Evolutionary conservation across 768 basidiomycete genomes (phyloP).

Genomic region (Leccinum boreale): DNA sequence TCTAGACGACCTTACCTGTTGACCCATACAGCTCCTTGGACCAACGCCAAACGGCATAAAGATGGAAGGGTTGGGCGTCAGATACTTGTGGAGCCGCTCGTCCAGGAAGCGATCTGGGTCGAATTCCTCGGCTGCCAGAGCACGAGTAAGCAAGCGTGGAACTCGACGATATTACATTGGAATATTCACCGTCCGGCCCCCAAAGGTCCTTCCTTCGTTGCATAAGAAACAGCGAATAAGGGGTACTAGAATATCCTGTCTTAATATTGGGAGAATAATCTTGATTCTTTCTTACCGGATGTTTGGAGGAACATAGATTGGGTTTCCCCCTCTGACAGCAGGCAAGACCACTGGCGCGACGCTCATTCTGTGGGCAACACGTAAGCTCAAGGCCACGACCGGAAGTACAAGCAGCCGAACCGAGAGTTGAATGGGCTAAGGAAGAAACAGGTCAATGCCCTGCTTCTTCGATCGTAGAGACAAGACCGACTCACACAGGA

Average conservation of each 20-base stretch:
- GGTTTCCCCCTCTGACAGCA: slow-evolving; percentile 22
- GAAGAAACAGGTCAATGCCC: slow-evolving; percentile 1
- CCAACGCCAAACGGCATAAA: slow-evolving; percentile 43
- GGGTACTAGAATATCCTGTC: slow-evolving; percentile 23
- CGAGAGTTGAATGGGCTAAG: slow-evolving; percentile 26
- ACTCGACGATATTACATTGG: neutral
- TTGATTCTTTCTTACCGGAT: slow-evolving; percentile 20
- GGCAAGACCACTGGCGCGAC: slow-evolving; percentile 24
- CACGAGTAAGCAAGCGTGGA: neutral
- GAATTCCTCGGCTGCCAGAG: slow-evolving; percentile 46
- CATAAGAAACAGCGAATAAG: slow-evolving; percentile 52
- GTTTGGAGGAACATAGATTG: slow-evolving; percentile 33
- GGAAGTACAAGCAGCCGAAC: neutral
- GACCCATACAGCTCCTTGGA: slow-evolving; percentile 37
- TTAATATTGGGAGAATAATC: neutral
- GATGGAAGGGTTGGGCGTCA: slow-evolving; percentile 53
- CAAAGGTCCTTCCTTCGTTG: slow-evolving; percentile 62
- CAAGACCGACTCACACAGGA: slow-evolving; percentile 26
- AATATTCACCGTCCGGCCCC: slow-evolving; percentile 58
- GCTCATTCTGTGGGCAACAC: slow-evolving; percentile 17
- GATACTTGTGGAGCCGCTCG: slow-evolving; percentile 51
- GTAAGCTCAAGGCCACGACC: neutral
- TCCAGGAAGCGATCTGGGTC: slow-evolving; percentile 71
- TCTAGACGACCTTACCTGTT: slow-evolving; percentile 25
- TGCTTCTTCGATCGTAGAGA: neutral